Base-by-base conservation (phyloP, 768 basidiomycete genomes). In the Collybia nuda region DNA sequence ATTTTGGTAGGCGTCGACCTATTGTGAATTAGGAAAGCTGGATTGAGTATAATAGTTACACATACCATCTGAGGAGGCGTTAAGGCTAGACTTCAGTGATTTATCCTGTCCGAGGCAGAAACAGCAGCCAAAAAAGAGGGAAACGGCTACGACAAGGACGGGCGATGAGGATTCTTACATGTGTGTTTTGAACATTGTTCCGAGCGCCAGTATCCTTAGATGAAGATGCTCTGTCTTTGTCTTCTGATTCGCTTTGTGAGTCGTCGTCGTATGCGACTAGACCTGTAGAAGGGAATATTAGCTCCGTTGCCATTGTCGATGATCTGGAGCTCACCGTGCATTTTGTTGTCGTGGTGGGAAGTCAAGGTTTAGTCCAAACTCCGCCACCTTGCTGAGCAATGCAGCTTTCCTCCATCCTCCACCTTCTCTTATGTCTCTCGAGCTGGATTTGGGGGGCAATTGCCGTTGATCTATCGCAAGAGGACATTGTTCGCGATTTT, bases 41-140 rank as follows among this genome's bases (percentile, higher is more conserved):
- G 9, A 38, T 48, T 19, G 55, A 44, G 17, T 35, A 47, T 23
- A n/a, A 7, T 21, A 21, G 26, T 45, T 37, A 24, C 11, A 66
- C 75, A 53, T 49, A 82, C 80, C 57, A 47, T 77, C 80, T 67
- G 75, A 62, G 48, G 69, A 54, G 48, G 50, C 54, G 63, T 71
- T 69, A 55, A 58, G 51, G 47, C 59, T 58, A 32, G 55, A 50
- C 64, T 77, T 82, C 59, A 71, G 66, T 67, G 72, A 69, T 62
- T 75, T 76, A 74, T 84, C 84, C 86, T 87, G 77, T 73, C 82
- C 81, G 62, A 78, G 69, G 73, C 66, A 73, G 78, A 84, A 79
- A 71, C 50, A 67, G 66, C 65, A 74, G 77, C 79, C 73, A 81
- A 72, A 73, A 80, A 79, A 77, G 73, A 82, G 84, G 82, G 81